Percentiles rank a stretch among this genome's conserved stretches.
Conservation (phyloP, 371 early-diverging fungal genomes). For the Mortierella sp. region DNA sequence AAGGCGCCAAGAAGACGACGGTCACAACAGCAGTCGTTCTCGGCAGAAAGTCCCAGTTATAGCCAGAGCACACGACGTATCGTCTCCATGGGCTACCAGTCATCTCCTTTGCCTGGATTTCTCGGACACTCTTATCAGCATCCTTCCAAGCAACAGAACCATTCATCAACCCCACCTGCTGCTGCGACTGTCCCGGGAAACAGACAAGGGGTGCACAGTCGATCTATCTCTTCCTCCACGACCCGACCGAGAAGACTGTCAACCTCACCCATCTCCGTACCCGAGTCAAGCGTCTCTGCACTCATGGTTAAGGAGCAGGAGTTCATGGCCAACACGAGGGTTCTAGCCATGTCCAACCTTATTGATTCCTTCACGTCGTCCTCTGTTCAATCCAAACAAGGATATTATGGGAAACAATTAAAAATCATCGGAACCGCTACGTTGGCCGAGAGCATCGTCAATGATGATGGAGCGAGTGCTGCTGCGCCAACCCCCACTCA, state of each 20-base stretch:
- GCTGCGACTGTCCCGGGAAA: too few relatives aligned
- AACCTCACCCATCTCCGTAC: background rate
- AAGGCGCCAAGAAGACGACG: too few relatives aligned
- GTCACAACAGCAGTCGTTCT: too few relatives aligned
- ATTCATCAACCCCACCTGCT: too few relatives aligned
- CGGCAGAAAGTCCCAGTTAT: background rate
- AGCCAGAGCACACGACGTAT: background rate
- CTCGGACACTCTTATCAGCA: too few relatives aligned
- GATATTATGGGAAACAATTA: slow-evolving; percentile 51
- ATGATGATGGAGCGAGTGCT: too few relatives aligned
- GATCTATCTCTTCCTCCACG: slow-evolving; percentile 25
- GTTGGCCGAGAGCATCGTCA: too few relatives aligned
- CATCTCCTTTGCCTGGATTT: background rate
- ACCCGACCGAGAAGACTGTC: slow-evolving; percentile 6
- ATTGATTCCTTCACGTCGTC: slow-evolving; percentile 36
- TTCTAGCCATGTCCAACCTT: slow-evolving; percentile 43
- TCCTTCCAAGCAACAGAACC: too few relatives aligned
- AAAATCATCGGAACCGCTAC: slow-evolving; percentile 34
- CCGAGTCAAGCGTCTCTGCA: slow-evolving; percentile 10
- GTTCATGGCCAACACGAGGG: slow-evolving; percentile 43
- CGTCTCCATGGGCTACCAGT: background rate
- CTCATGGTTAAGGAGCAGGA: slow-evolving; percentile 39
- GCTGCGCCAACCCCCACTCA: slow-evolving; percentile 3
- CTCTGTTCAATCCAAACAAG: slow-evolving; percentile 34
- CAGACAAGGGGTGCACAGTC: slow-evolving; percentile 1